phyloP scores from a whole-genome alignment of 345 rosid genomes.

The Eucalyptus erythrocorys region DNA sequence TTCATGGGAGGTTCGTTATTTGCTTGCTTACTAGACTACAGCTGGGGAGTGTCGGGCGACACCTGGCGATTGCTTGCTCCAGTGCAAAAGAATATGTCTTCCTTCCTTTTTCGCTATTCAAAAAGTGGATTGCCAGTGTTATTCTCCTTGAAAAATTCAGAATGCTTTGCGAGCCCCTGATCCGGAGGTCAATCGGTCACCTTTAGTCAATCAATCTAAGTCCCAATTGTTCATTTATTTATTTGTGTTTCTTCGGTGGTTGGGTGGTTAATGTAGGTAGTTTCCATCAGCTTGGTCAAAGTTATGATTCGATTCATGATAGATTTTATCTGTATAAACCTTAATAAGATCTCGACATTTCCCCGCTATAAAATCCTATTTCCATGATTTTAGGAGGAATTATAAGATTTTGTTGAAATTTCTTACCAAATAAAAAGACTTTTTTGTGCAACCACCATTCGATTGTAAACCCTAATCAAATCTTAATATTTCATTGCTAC shows the following conservation, averaged over 20 bases:
- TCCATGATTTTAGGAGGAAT: not conserved
- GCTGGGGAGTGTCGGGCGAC: not conserved
- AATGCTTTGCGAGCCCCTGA: not conserved
- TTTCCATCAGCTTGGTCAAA: not conserved
- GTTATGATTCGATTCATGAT: not conserved
- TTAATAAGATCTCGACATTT: not conserved
- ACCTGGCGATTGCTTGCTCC: not conserved
- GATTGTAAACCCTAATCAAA: not conserved
- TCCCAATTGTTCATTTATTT: not conserved
- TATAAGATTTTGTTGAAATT: not conserved
- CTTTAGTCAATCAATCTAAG: not conserved
- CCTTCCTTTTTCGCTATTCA: not conserved
- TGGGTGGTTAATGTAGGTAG: not conserved
- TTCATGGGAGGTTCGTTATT: not conserved
- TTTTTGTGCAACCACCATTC: not conserved
- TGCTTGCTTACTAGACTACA: not conserved
- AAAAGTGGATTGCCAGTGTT: not conserved
- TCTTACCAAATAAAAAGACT: too few relatives aligned
- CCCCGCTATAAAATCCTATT: not conserved
- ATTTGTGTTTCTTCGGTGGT: not conserved
- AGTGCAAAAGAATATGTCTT: not conserved
- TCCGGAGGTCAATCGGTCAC: not conserved
- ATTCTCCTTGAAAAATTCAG: not conserved
- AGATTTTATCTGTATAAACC: not conserved
- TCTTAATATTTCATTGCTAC: not conserved